These are phyloP conservation scores for Pelargonium australe DNA, from an alignment of 441 rosid genomes.

Conservation along the genomic window DNA sequence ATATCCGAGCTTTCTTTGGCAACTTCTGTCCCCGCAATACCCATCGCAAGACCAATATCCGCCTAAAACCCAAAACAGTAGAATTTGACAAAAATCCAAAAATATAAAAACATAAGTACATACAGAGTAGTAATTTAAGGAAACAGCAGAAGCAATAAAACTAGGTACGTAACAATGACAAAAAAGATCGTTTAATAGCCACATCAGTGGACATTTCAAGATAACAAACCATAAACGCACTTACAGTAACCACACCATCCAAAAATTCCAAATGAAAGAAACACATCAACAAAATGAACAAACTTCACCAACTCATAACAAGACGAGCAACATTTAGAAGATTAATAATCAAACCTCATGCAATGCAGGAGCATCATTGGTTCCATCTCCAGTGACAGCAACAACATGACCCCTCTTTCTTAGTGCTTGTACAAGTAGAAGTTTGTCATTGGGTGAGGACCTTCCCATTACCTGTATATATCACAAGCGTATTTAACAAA, in stretches of 20 bases:
- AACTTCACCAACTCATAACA: neutral
- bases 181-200: neutral
- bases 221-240: neutral
- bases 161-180: neutral
- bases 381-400: constrained; percentile 97
- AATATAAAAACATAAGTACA: constrained; percentile 1
- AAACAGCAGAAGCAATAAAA: constrained; percentile 10
- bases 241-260: constrained; percentile 3
- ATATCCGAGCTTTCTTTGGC: constrained; percentile 97
- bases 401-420: constrained; percentile 75
- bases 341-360: constrained; percentile 59
- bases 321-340: neutral
- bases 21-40: constrained; percentile 96
- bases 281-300: neutral
- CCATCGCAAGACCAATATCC: constrained; percentile 97
- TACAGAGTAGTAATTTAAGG: neutral
- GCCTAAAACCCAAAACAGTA: constrained; percentile 46
- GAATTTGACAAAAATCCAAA: neutral
- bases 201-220: neutral
- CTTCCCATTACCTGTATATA: constrained; percentile 84
- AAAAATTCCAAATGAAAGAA: neutral
- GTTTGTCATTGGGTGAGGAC: constrained; percentile 92
- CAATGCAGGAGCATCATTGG: constrained; percentile 97
- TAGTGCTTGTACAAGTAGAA: constrained; percentile 86
- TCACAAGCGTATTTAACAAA: constrained; percentile 6